A percentile compares a stretch with the other conserved stretches of the same genome.
Evolutionary conservation across 192 early-diverging fungal genomes (phyloP).

Genomic region (Gryganskiella cystojenkinii): DNA sequence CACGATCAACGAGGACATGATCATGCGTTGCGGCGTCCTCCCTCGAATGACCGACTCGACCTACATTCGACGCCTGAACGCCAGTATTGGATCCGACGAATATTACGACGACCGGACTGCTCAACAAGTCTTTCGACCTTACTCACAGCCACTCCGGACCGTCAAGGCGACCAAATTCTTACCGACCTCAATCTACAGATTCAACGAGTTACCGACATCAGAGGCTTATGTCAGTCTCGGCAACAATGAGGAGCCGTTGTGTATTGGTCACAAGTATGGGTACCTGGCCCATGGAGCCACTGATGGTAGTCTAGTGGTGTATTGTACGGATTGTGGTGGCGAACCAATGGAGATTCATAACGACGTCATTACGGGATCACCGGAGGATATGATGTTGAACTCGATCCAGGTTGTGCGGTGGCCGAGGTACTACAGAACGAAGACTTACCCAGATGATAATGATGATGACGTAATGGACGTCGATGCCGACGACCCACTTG

Average conservation of each 20-base stretch:
- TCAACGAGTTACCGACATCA: conserved; percentile 6
- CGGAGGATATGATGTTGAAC: conserved; percentile 16
- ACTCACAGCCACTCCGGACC: conserved; percentile 12
- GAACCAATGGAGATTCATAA: conserved; percentile 16
- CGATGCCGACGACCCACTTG: too few relatives aligned
- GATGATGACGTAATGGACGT: background rate
- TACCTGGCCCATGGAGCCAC: conserved; percentile 57
- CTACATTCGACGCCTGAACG: background rate
- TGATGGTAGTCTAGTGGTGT: conserved; percentile 52
- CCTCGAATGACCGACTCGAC: background rate
- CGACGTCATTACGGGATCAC: background rate
- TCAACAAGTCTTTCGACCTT: conserved; percentile 1
- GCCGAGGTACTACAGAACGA: conserved; percentile 16
- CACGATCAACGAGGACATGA: conserved; percentile 6
- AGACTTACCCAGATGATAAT: background rate
- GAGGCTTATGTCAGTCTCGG: conserved; percentile 13
- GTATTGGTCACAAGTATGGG: conserved; percentile 57
- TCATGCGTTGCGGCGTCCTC: conserved; percentile 38
- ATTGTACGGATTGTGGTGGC: conserved; percentile 39
- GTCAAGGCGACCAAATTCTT: conserved; percentile 37
- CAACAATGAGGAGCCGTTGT: conserved; percentile 52
- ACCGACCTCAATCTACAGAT: conserved; percentile 1
- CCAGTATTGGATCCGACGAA: background rate
- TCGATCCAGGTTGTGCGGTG: conserved; percentile 42
- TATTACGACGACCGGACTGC: background rate